Evolutionary conservation across 371 early-diverging fungal genomes (phyloP).

Genomic region (Mucor velutinosus): DNA sequence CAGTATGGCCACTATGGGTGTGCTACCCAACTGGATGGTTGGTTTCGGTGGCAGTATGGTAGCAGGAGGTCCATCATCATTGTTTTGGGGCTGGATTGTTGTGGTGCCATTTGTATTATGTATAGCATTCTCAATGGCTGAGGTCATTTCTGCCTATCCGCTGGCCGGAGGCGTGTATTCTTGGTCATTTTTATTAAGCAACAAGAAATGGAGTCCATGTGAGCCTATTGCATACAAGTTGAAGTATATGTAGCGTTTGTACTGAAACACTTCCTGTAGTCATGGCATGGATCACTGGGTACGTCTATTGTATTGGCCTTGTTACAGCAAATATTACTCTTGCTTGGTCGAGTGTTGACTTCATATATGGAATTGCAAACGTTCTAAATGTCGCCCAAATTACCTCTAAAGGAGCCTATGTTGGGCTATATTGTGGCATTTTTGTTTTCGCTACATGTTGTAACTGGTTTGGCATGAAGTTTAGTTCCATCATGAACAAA

Average conservation of each 20-base stretch:
- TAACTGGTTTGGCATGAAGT: conserved; percentile 34
- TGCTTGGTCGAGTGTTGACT: conserved; percentile 35
- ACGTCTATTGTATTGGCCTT: conserved; percentile 33
- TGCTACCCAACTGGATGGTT: conserved; percentile 41
- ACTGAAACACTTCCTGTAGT: conserved; percentile 15
- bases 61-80: conserved; percentile 41
- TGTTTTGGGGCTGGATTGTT: conserved; percentile 46
- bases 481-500: conserved; percentile 31
- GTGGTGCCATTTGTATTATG: conserved; percentile 40
- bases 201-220: conserved; percentile 44
- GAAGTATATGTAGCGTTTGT: not conserved
- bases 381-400: conserved; percentile 20
- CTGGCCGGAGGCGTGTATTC: conserved; percentile 40
- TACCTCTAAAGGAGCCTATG: conserved; percentile 32
- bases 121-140: conserved; percentile 42
- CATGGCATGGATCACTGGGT: conserved; percentile 46
- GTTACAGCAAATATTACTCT: conserved; percentile 35
- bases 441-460: conserved; percentile 22
- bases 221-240: conserved; percentile 7
- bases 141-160: conserved; percentile 43
- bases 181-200: conserved; percentile 42
- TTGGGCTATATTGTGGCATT: conserved; percentile 37
- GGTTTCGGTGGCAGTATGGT: conserved; percentile 35
- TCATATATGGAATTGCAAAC: conserved; percentile 31
- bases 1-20: conserved; percentile 30